Evolutionary conservation across 208 protist genomes (phyloP), one percentile per base, ranked within the genome.

Genomic region (Leishmania aethiopica): DNA sequence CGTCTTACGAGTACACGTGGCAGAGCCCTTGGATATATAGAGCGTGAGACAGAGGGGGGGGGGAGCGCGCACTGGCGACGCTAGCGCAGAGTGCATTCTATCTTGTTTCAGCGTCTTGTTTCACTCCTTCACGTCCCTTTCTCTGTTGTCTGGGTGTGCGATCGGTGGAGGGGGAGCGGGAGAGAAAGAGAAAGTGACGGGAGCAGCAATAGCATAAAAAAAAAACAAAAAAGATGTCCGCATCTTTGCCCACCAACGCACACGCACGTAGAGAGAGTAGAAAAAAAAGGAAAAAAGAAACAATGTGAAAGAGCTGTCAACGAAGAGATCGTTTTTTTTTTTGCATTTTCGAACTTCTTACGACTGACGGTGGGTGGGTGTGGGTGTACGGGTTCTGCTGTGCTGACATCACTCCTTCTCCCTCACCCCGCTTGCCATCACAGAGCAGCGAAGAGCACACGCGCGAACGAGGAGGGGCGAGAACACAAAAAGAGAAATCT

Each of bases 11-110:
- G n/a, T 8, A 37, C 25, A 37, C 3, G 60, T 72, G n/a, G 22
- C 69, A 37, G 35, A 28, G 77, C 22, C 45, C 35, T 83, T 47
- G 32, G 32, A 88, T 60, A 84, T 78, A 85, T 85, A 37, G 75
- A 80, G 25, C 64, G 71, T 40, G 15, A n/a, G 0, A n/a, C 22
- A n/a, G 19, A 47, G 40, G 25, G 40, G 22, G 22, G 42, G 28
- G 37, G 7, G 13, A 67, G 2, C 25, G n/a, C 60, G n/a, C 60
- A 37, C 3, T n/a, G 32, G 60, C n/a, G 13, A 37, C n/a, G 25
- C 8, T 37, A 67, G n/a, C n/a, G n/a, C 60, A 62, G 7, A 62
- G 57, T 32, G 57, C 28, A 3, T 62, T 32, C 6, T 6, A 7
- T 62, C 28, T 32, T 32, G 17, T 11, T 32, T 62, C 1, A 7